Evolutionary conservation across 306 rosid genomes (phyloP).

Genomic region (Psophocarpus tetragonolobus): DNA sequence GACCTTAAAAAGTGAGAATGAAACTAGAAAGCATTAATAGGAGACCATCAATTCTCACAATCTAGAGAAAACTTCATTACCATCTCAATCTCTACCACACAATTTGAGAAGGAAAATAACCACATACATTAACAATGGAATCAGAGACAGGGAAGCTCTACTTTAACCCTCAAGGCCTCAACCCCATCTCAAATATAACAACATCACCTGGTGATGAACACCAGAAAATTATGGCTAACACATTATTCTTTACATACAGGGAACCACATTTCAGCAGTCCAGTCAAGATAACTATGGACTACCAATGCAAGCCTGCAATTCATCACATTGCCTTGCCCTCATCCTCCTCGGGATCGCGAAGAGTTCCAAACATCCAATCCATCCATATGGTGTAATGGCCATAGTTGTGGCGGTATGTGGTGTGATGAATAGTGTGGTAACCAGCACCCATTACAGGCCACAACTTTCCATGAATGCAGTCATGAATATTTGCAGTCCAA

Average conservation of each 20-base stretch:
- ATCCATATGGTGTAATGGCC: slow-evolving; percentile 91
- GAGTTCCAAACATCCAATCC: slow-evolving; percentile 99
- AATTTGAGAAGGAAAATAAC: slow-evolving; percentile 29
- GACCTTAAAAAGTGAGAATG: background rate
- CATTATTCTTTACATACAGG: slow-evolving; percentile 31
- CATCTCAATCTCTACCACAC: slow-evolving; percentile 15
- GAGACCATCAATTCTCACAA: background rate
- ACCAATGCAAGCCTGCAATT: background rate
- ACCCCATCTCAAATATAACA: slow-evolving; percentile 14
- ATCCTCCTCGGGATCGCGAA: slow-evolving; percentile 64
- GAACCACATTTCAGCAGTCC: slow-evolving; percentile 8
- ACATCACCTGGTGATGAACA: slow-evolving; percentile 13
- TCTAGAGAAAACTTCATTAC: background rate
- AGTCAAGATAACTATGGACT: background rate
- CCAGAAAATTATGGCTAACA: slow-evolving; percentile 9
- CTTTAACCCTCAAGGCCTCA: slow-evolving; percentile 17
- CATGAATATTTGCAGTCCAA: slow-evolving; percentile 95
- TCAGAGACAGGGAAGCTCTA: slow-evolving; percentile 10
- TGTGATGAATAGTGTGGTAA: slow-evolving; percentile 94
- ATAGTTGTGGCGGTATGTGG: slow-evolving; percentile 87
- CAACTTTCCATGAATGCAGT: slow-evolving; percentile 70
- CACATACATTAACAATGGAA: slow-evolving; percentile 22
- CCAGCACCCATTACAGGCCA: slow-evolving; percentile 99
- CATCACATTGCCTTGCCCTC: slow-evolving; percentile 54
- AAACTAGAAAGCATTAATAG: background rate